Percentiles rank a stretch among this genome's conserved stretches.
These are phyloP conservation scores for Rhizophora mangle DNA, from an alignment of 345 rosid genomes.

Conservation along the genomic window DNA sequence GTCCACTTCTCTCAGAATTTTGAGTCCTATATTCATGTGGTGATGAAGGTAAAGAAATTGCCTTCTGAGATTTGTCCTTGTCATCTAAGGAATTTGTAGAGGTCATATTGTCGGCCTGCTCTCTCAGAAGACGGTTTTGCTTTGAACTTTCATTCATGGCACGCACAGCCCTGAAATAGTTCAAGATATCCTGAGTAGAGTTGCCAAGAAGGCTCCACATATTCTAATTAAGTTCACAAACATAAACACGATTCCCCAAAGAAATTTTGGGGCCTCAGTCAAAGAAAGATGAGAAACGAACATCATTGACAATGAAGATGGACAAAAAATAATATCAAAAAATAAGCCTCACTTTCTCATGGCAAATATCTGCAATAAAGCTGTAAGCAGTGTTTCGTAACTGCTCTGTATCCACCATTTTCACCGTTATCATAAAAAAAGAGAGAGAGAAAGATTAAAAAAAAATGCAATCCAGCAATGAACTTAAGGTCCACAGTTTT, in stretches of 20 bases:
- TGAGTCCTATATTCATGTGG: slow-evolving; percentile 74
- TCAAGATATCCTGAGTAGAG: slow-evolving; percentile 5
- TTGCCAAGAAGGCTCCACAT: not conserved
- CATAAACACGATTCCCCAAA: not conserved
- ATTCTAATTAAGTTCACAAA: not conserved
- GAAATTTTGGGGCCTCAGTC: not conserved
- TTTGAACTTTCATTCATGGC: slow-evolving; percentile 94
- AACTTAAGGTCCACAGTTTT: too few species aligned
- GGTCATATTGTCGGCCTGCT: slow-evolving; percentile 48
- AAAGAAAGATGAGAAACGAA: too few species aligned
- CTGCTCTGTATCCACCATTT: too few species aligned
- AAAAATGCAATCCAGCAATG: too few species aligned
- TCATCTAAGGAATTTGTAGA: slow-evolving; percentile 47
- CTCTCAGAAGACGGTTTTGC: slow-evolving; percentile 79
- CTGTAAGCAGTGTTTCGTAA: too few species aligned
- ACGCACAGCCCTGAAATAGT: slow-evolving; percentile 84
- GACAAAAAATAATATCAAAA: too few species aligned
- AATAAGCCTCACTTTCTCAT: too few species aligned
- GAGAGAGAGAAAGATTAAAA: too few species aligned
- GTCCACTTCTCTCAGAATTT: slow-evolving; percentile 51
- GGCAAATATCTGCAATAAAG: too few species aligned
- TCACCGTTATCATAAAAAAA: too few species aligned
- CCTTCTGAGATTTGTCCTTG: slow-evolving; percentile 70
- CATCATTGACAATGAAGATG: too few species aligned
- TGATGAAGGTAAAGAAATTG: slow-evolving; percentile 89